Evolutionary conservation across 2,329 filamentous ascomycete genomes (phyloP), one percentile per base, ranked within the genome.

Genomic region (Trichoderma guizhouense): DNA sequence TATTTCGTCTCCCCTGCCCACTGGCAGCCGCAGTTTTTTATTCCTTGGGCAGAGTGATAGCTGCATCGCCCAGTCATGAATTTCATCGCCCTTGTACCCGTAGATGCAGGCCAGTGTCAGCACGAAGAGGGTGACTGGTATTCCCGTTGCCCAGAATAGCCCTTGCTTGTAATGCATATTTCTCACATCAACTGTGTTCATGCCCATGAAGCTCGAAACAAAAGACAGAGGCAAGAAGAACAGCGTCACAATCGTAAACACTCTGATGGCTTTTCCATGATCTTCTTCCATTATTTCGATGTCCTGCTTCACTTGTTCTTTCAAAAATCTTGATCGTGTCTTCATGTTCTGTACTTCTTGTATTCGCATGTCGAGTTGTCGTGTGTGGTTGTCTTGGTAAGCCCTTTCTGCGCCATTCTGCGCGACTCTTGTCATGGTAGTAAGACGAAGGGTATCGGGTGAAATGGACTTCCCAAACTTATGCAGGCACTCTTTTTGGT

Each of bases 131-230:
- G 83, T 84, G 1, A 84, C 76, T 1, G 83, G 82, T 5, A 85
- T 61, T 0, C 82, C 81, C 0, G 78, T 78, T 3, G 77, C 79
- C 83, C 83, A 85, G 74, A 82, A 85, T 3, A 81, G 75, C 76
- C 78, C 80, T 74, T 84, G 82, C 11, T 76, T 78, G 1, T 77
- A 72, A 6, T 80, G 75, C 75, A 82, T 82, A 71, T 85, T 78
- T 24, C 83, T 78, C 7, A 85, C 77, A 73, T 84, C 84, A 24
- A 77, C 76, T 4, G 82, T 83, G 74, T 85, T 85, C 81, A 85
- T 84, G 28, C 83, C 83, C 73, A 85, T 79, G 67, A 82, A 80
- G 66, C 79, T 80, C 4, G 76, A 36, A 5, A 73, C 53, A 32
- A 73, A 73, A 7, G 72, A 74, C 75, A 73, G 30, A 18, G 68